Base-by-base conservation (phyloP, 2,329 filamentous ascomycete genomes). In the Penicillium frequentans region DNA sequence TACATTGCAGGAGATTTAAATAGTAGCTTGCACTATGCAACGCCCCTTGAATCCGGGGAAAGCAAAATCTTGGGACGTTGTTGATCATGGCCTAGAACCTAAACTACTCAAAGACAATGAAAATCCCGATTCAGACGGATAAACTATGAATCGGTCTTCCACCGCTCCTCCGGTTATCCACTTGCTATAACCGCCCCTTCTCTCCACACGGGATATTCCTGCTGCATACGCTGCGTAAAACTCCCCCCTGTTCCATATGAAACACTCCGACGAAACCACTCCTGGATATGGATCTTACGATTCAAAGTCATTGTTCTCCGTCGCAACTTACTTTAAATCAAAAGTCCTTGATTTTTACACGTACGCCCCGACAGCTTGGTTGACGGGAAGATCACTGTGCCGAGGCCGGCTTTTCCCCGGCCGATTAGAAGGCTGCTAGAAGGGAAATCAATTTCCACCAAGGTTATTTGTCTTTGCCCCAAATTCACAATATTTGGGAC, bases 1-100 rank as follows among this genome's bases (percentile, higher is more conserved):
- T 48, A 48, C 54, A 57, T 59, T 42, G 53, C 53, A 56, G 39
- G 49, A 31, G 37, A 39, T 39, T 35, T 52, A 37, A 55, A 59
- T 59, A 55, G 54, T 55, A 27, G 19, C 49, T 27, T 21, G 35
- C 42, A 52, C 47, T 45, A 37, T 49, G 49, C 39, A 37, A 55
- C 11, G 42, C 59, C 60, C 60, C 60, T 63, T 63, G 59, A 61
- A 61, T 63, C 58, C 37, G 59, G 60, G 60, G 60, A 47, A 55
- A 46, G 50, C 29, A 23, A 49, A 23, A 49, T 24, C 19, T 49
- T 49, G 10, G 29, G 23, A 49, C 27, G 9, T 16, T n/a, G 44
- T 51, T 23, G 47, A 57, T 54, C 49, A 56, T 29, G 16, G 35
- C 27, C 49, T 44, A 52, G 37, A 33, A 14, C 26, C 23, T 39